A percentile compares a stretch with the other conserved stretches of the same genome.
phyloP scores from a whole-genome alignment of 2,329 filamentous ascomycete genomes.

The Stachybotrys elegans region DNA sequence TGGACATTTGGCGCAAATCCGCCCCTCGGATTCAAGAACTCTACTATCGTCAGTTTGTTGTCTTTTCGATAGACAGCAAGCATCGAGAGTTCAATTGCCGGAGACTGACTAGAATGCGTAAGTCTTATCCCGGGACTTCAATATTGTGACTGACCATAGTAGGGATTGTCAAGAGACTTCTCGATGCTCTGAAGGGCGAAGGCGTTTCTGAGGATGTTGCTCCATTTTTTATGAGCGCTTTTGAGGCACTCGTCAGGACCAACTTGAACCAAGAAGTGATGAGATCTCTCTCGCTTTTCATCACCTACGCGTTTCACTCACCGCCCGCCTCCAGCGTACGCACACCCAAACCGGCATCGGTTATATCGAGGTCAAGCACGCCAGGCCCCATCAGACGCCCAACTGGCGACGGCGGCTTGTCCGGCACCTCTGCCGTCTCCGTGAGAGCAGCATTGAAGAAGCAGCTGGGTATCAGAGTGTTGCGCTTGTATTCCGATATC shows the following conservation, averaged over 20 bases:
- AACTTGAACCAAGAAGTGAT: constrained; percentile 82
- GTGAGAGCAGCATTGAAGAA: constrained; percentile 51
- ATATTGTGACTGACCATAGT: constrained; percentile 10
- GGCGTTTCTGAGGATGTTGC: constrained; percentile 67
- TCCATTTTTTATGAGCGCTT: constrained; percentile 70
- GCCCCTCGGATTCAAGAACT: constrained; percentile 73
- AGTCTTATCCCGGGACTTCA: constrained; percentile 27
- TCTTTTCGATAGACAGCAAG: constrained; percentile 85
- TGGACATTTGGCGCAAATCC: constrained; percentile 86
- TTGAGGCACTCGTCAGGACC: constrained; percentile 73
- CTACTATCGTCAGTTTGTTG: constrained; percentile 89
- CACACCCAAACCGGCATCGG: constrained; percentile 42
- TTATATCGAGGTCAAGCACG: constrained; percentile 34
- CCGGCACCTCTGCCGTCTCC: constrained; percentile 21
- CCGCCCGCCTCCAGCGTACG: constrained; percentile 42
- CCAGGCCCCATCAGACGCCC: constrained; percentile 31
- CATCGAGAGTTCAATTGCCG: constrained; percentile 89
- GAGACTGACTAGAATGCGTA: constrained; percentile 84
- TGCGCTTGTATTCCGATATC: constrained; percentile 72
- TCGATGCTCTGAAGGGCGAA: constrained; percentile 88
- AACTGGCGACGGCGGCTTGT: constrained; percentile 27
- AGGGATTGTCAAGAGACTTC: constrained; percentile 85
- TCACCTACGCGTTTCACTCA: constrained; percentile 83
- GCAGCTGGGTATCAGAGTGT: constrained; percentile 67
- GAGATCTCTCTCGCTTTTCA: constrained; percentile 81